Conservation (phyloP, 805 yeast species). For the Saturnispora quitensis region DNA sequence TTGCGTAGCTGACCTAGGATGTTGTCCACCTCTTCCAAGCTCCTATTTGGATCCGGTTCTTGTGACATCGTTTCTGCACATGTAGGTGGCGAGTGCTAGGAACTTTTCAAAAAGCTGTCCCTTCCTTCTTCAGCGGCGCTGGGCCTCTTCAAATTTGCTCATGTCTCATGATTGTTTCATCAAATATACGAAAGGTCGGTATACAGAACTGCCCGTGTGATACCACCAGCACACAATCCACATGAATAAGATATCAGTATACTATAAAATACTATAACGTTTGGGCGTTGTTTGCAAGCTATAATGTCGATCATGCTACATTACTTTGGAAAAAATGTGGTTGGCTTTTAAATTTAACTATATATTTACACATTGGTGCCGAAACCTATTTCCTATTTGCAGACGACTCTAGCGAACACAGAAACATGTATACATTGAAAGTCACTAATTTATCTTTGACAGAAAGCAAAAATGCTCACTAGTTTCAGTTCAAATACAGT, state of each 20-base stretch:
- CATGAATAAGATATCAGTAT: too few relatives aligned
- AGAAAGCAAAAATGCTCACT: neutral
- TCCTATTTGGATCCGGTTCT: neutral
- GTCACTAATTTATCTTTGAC: neutral
- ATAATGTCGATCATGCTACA: too few relatives aligned
- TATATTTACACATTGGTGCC: too few relatives aligned
- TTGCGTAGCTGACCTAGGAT: neutral
- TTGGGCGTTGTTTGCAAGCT: too few relatives aligned
- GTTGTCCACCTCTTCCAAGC: neutral
- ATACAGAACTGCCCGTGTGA: too few relatives aligned
- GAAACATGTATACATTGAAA: too few relatives aligned
- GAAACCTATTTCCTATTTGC: too few relatives aligned
- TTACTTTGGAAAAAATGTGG: neutral
- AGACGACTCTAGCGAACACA: too few relatives aligned
- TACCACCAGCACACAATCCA: too few relatives aligned
- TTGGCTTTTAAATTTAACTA: too few relatives aligned
- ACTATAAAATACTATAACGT: too few relatives aligned
- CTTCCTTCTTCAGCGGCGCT: neutral
- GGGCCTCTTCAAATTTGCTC: neutral
- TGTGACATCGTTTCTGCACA: neutral
- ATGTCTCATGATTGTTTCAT: neutral
- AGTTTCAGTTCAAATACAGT: neutral
- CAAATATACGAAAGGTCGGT: neutral
- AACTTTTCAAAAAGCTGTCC: neutral
- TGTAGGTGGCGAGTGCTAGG: neutral